Base-by-base conservation (phyloP, 345 rosid genomes). In the Turnera subulata region DNA sequence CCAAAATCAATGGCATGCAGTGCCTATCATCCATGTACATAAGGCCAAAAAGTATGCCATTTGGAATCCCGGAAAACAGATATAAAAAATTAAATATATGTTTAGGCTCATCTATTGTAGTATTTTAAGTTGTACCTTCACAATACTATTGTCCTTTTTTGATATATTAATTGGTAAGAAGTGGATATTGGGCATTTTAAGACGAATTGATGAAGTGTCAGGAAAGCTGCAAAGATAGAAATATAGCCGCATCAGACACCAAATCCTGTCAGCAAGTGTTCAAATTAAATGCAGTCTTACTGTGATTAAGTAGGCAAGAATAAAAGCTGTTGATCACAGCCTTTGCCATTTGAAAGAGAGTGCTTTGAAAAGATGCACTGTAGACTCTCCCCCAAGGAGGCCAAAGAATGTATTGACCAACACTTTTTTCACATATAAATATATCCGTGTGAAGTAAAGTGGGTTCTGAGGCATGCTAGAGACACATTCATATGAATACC, bases 281-380 rank as follows among this genome's bases (percentile, higher is more conserved):
- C 7, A 1, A 26, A 6, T 45, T 33, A 4, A 46, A 18, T n/a
- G n/a, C n/a, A n/a, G n/a, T n/a, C 46, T 33, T n/a, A 18, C 20
- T 29, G 35, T 29, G 35, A 57, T n/a, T n/a, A n/a, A n/a, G n/a
- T n/a, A 52, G 68, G 46, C 53, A 61, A 24, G 54, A 53, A 32
- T 29, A 50, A 73, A 24, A 92, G 97, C 93, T 82, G 77, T 48
- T 66, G 33, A 92, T 88, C 18, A 86, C 84, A 29, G 91, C 86
- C 72, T 75, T 78, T 50, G 85, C 95, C 84, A 89, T 89, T 15
- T 80, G 83, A 63, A 78, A 89, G 33, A 92, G 91, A 43, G 97
- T 86, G 72, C 88, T 79, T 68, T 92, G 98, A n/a, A 89, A 95
- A n/a, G 97, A 92, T 51, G 97, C 78, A 55, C 97, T 89, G 70